phyloP scores from a whole-genome alignment of 768 basidiomycete species.

The Leccinum fibrillosum region DNA sequence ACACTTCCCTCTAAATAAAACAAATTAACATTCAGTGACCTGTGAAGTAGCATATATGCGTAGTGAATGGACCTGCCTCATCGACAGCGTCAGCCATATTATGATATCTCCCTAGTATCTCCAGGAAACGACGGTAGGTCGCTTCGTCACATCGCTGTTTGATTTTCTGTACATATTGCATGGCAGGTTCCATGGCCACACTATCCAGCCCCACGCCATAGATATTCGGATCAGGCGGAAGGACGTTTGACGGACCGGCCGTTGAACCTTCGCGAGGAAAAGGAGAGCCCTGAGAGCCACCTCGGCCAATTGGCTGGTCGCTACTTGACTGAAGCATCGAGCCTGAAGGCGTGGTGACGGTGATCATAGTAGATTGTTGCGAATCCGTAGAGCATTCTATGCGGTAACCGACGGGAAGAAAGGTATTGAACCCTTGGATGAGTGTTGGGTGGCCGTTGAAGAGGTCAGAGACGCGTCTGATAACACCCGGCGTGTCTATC shows the following conservation, averaged over 20 bases:
- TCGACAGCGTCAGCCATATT: slow-evolving; percentile 57
- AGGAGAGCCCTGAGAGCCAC: slow-evolving; percentile 39
- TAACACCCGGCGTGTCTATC: slow-evolving; percentile 97
- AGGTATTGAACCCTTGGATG: slow-evolving; percentile 98
- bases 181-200: slow-evolving; percentile 68
- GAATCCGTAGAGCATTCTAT: slow-evolving; percentile 76
- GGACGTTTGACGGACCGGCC: slow-evolving; percentile 3
- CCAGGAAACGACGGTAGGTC: slow-evolving; percentile 77
- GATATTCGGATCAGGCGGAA: slow-evolving; percentile 20
- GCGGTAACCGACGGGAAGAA: slow-evolving; percentile 90
- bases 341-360: slow-evolving; percentile 74
- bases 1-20: slow-evolving; percentile 52
- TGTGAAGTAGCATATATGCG: neutral
- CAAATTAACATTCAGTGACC: neutral
- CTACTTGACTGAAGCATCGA: slow-evolving; percentile 54
- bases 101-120: slow-evolving; percentile 67
- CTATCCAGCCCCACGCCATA: slow-evolving; percentile 36
- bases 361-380: slow-evolving; percentile 65
- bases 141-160: slow-evolving; percentile 91
- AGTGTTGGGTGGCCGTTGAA: slow-evolving; percentile 88
- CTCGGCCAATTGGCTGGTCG: slow-evolving; percentile 39
- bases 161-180: slow-evolving; percentile 96
- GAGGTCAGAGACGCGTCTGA: slow-evolving; percentile 88
- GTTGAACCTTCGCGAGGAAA: slow-evolving; percentile 19
- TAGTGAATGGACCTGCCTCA: slow-evolving; percentile 41